These are phyloP conservation scores for Athelia sp. DNA, from an alignment of 1,284 basidiomycete species.

Conservation along the genomic window DNA sequence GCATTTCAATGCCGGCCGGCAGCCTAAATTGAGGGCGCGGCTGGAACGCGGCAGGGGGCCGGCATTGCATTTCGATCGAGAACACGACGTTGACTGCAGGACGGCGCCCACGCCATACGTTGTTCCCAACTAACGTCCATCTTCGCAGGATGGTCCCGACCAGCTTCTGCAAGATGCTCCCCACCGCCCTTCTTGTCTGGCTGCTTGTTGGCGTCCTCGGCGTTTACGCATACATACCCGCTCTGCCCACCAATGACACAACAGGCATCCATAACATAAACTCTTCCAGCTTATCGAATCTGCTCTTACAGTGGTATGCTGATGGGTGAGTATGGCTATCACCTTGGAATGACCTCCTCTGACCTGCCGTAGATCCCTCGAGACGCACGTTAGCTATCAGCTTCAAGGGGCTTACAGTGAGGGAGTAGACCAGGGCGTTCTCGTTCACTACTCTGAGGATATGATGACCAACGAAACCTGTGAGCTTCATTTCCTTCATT, in stretches of 20 bases:
- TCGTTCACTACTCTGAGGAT: constrained; percentile 76
- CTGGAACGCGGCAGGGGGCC: no score
- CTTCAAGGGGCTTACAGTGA: constrained; percentile 43
- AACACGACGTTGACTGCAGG: no score
- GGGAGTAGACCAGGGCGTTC: constrained; percentile 55
- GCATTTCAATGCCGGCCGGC: no score
- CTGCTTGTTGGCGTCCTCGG: background rate
- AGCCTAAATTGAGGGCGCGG: no score
- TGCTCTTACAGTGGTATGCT: constrained; percentile 60
- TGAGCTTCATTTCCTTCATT: constrained; percentile 16
- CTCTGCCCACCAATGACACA: constrained; percentile 65
- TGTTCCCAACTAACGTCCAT: no score
- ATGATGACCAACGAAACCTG: constrained; percentile 37
- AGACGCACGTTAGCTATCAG: constrained; percentile 55
- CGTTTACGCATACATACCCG: constrained; percentile 63
- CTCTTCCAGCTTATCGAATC: constrained; percentile 49
- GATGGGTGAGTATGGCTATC: constrained; percentile 33
- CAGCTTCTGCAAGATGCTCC: background rate
- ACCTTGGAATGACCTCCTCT: constrained; percentile 2
- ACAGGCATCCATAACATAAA: constrained; percentile 45
- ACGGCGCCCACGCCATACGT: no score
- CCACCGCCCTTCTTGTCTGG: background rate
- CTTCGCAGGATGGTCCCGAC: no score
- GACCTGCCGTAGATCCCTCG: constrained; percentile 35
- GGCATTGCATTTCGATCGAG: no score